Evolutionary conservation across 2,329 filamentous ascomycete genomes (phyloP), one percentile per base, ranked within the genome.

Genomic region (Dactylellina leptospora): DNA sequence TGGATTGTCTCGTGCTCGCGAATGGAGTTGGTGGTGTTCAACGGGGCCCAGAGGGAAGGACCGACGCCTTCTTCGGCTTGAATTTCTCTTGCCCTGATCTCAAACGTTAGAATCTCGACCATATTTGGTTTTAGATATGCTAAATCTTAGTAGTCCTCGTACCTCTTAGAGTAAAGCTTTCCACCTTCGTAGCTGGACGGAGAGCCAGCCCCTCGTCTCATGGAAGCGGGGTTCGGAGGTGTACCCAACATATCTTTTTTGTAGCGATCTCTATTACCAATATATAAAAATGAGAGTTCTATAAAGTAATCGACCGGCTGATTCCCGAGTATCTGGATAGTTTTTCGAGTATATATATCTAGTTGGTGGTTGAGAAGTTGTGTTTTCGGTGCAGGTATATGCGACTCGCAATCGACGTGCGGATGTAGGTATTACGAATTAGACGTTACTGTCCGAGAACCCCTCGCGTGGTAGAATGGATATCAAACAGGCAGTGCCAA

Each of bases 1-100:
- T 66, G 69, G 73, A 99, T 97, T 75, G 93, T 97, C 82, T 97
- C 95, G 40, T 76, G 76, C 33, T 77, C 76, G 78, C 95, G 91
- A 55, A 99, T 97, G 18, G 93, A 97, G 80, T 96, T 93, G 75
- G 93, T 95, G 80, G 93, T 97, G 62, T 93, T 96, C 51, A 95
- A 93, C 75, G 95, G 93, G 9, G 95, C 92, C 95, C 95, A 97
- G 44, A 90, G 89, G 84, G 85, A 77, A 86, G 85, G 78, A 84
- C 88, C 79, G 83, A 96, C 85, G 55, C 93, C 93, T 85, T 97
- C 93, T 82, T 97, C 93, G 60, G 93, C 93, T 82, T 97, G 93
- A 74, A 97, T 97, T 81, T 99, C 95, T 80, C 95, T 87, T 75
- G 95, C 93, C 79, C 93, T 96, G 20, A 53, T 53, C n/a, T 8